A percentile compares a stretch with the other conserved stretches of the same genome.
Conservation (phyloP, 2,329 filamentous ascomycete species). For the Trichoderma lentiforme region DNA sequence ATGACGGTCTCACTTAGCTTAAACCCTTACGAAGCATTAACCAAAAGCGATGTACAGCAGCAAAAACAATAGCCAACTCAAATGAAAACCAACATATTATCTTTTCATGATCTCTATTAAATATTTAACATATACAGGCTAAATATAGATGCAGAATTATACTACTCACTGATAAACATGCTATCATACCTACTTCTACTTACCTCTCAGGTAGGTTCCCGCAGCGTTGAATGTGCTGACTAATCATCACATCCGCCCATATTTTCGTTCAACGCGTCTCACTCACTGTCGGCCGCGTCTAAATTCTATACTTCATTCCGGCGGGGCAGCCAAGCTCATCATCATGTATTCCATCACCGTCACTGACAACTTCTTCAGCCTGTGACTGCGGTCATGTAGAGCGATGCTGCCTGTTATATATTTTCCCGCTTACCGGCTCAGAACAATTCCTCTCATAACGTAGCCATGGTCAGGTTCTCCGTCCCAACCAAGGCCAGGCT, state of each 20-base stretch:
- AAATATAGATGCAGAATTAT: neutral
- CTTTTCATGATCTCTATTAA: neutral
- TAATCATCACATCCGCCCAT: neutral
- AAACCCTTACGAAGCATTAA: neutral
- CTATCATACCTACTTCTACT: too few relatives aligned
- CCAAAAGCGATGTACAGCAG: neutral
- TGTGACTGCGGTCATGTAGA: neutral
- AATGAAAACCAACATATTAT: neutral
- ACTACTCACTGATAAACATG: neutral
- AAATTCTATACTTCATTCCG: neutral
- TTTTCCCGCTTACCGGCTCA: too few relatives aligned
- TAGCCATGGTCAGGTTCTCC: conserved; percentile 54
- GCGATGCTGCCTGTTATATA: conserved; percentile 1
- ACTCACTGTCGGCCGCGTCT: neutral
- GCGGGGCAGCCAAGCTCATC: neutral
- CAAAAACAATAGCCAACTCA: neutral
- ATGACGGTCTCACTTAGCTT: neutral
- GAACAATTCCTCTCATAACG: neutral
- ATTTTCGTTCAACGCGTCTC: conserved; percentile 11
- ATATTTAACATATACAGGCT: neutral
- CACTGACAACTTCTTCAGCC: neutral
- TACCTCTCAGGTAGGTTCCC: neutral
- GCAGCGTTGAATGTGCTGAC: neutral
- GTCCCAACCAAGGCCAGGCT: conserved; percentile 70
- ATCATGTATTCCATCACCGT: neutral